Evolutionary conservation across 257 asterid species (phyloP).

Genomic region (Prunella vulgaris): DNA sequence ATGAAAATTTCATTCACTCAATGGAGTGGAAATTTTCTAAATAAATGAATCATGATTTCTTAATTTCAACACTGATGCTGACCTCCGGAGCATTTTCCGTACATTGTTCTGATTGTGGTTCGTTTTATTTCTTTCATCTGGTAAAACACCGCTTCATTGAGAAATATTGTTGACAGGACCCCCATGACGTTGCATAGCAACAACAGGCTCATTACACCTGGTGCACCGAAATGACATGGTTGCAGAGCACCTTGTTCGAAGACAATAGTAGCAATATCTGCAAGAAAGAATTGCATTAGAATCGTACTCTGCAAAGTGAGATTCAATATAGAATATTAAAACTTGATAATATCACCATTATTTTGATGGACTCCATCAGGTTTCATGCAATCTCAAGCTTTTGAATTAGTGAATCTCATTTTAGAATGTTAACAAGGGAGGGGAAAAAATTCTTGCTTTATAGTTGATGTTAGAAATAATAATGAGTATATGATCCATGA

Average conservation of each 20-base stretch:
- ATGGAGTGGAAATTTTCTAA: conserved; percentile 22
- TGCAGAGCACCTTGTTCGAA: conserved; percentile 79
- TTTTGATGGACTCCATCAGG: not conserved
- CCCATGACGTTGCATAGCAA: conserved; percentile 81
- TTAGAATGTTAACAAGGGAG: not conserved
- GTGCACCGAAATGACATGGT: conserved; percentile 73
- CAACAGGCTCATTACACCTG: conserved; percentile 75
- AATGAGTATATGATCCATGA: not conserved
- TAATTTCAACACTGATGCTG: conserved; percentile 21
- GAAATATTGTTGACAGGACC: conserved; percentile 27
- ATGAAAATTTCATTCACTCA: conserved; percentile 23
- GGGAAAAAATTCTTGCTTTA: not conserved
- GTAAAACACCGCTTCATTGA: conserved; percentile 31
- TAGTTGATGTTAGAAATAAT: not conserved
- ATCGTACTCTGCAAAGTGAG: not conserved
- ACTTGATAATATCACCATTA: not conserved
- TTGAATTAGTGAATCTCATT: too few species aligned
- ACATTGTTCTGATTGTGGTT: conserved; percentile 22
- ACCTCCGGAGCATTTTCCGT: conserved; percentile 13
- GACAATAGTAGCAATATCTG: conserved; percentile 93
- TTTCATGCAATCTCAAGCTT: not conserved
- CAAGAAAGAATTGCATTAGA: conserved; percentile 8
- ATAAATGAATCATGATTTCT: conserved; percentile 31
- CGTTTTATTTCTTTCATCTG: conserved; percentile 11
- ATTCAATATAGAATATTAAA: not conserved